These are phyloP conservation scores for Ligustrum vulgare DNA, from an alignment of 257 asterid species.

Conservation along the genomic window DNA sequence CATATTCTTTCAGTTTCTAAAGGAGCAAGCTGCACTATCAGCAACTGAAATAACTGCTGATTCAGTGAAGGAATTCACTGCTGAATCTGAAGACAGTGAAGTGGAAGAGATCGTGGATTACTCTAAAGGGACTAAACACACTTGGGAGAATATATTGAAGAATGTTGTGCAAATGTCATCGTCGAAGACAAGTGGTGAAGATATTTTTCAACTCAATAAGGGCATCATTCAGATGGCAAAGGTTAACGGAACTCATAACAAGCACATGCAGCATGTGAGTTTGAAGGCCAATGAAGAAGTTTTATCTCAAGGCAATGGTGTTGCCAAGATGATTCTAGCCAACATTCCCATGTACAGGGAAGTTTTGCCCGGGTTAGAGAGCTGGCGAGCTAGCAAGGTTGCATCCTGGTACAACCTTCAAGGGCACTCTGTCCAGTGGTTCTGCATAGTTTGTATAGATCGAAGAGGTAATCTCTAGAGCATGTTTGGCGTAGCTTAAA, in stretches of 20 bases:
- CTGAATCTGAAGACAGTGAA: conserved; percentile 60
- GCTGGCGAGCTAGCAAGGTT: conserved; percentile 79
- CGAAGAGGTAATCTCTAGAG: conserved; percentile 57
- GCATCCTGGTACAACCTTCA: conserved; percentile 74
- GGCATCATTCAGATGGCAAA: conserved; percentile 37
- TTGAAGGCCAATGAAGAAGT: conserved; percentile 68
- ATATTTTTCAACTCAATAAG: conserved; percentile 37
- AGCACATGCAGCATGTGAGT: conserved; percentile 65
- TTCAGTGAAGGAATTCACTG: conserved; percentile 66
- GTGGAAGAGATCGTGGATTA: conserved; percentile 49
- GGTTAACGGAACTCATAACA: conserved; percentile 74
- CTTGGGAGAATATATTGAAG: conserved; percentile 63
- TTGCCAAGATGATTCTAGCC: conserved; percentile 42
- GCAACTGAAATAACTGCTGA: conserved; percentile 82
- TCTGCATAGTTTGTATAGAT: conserved; percentile 73
- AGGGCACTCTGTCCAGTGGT: conserved; percentile 91
- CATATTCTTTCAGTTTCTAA: conserved; percentile 66
- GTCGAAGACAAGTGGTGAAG: conserved; percentile 31
- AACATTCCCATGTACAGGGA: conserved; percentile 67
- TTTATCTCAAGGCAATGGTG: conserved; percentile 79
- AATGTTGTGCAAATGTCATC: conserved; percentile 48
- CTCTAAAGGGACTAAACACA: conserved; percentile 51
- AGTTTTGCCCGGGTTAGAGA: conserved; percentile 73
- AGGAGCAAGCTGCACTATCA: conserved; percentile 87
- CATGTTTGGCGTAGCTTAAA: no score